Percentiles rank a stretch among this genome's conserved stretches.
Evolutionary conservation across 805 yeast genomes (phyloP).

Genomic region (Torulaspora delbrueckii): DNA sequence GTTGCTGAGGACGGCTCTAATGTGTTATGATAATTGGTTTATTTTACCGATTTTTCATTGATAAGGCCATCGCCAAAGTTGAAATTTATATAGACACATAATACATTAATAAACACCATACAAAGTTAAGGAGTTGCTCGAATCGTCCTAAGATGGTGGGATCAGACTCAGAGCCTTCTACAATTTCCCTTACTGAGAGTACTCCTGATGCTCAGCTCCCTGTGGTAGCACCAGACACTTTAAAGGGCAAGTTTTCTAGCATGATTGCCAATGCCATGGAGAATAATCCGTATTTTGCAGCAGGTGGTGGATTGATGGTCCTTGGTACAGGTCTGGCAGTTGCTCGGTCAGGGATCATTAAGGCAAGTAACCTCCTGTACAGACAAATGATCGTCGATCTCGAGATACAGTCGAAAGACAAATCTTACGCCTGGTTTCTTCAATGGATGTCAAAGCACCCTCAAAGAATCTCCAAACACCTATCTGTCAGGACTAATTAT

Average conservation of each 20-base stretch:
- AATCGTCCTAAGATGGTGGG: background rate
- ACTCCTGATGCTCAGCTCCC: background rate
- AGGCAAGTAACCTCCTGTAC: constrained; percentile 63
- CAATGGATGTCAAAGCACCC: constrained; percentile 93
- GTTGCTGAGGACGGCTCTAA: constrained; percentile 28
- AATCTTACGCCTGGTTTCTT: constrained; percentile 89
- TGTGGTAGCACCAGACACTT: constrained; percentile 15
- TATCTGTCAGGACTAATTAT: constrained; percentile 83
- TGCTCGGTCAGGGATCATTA: constrained; percentile 61
- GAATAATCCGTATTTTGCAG: constrained; percentile 92
- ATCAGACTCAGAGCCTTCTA: background rate
- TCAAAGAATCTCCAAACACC: constrained; percentile 68
- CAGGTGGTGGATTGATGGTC: constrained; percentile 96
- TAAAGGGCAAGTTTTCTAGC: constrained; percentile 31
- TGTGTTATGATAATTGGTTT: constrained; percentile 1
- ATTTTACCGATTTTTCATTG: constrained; percentile 2
- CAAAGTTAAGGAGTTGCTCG: background rate
- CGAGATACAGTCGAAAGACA: constrained; percentile 90
- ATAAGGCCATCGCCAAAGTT: background rate
- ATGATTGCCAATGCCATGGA: constrained; percentile 52
- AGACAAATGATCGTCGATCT: constrained; percentile 84
- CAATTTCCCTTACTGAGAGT: background rate
- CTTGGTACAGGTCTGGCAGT: constrained; percentile 86
- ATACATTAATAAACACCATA: background rate
- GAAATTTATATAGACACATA: background rate